Base-by-base conservation (phyloP, 257 asterid genomes). In the Salvia hispanica region DNA sequence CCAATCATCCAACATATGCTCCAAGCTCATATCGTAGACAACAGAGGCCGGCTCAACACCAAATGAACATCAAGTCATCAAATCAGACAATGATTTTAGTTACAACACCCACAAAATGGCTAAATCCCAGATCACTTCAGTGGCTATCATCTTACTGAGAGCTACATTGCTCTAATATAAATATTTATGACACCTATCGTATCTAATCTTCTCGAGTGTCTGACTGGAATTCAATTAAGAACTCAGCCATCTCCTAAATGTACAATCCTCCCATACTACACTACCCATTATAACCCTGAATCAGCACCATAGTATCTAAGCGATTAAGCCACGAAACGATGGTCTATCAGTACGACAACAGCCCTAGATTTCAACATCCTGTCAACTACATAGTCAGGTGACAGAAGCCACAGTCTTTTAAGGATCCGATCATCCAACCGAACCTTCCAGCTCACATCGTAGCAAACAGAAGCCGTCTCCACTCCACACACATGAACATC, bases 71-170 rank as follows among this genome's bases (percentile, higher is more conserved):
- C 9, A 18, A 64, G 21, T 56, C 54, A n/a, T 46, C 46, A 53
- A 62, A 33, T 39, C 53, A 57, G 1, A 34, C 37, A 25, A 33
- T 16, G 7, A 34, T 53, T 56, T 5, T 18, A 51, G 25, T 9
- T 5, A 48, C 50, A 57, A 21, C 44, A 5, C 12, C 16, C 76
- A 13, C 31, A 68, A 9, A n/a, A 67, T 14, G 51, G 36, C 48
- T 68, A 21, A 63, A 57, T 56, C 61, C 53, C 34, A 33, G 18
- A 55, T 45, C 64, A 64, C 44, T 37, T 37, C 55, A 45, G 47
- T 33, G 13, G 8, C n/a, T 37, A 37, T 36, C 62, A 47, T 47
- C 50, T 31, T 42, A 10, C 37, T 15, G 63, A 39, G 44, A 62
- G 43, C 75, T 42, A 25, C 46, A 13, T 6, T 9, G 54, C 52